Evolutionary conservation across 306 rosid genomes (phyloP).

Genomic region (Prunus mume): DNA sequence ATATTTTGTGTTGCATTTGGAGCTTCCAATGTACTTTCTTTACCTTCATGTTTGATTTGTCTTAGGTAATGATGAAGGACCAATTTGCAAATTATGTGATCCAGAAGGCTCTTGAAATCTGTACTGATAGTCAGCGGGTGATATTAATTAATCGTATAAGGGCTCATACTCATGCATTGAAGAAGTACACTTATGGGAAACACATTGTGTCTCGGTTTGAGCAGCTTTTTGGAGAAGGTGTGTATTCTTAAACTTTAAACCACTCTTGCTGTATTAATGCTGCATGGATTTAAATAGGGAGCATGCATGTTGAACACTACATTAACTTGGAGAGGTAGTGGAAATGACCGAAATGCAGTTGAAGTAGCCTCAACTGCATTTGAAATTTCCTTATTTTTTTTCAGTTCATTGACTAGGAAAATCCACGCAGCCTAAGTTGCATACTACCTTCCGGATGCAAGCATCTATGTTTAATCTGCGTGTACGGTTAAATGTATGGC

Average conservation of each 20-base stretch:
- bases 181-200: constrained; percentile 77
- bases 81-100: constrained; percentile 69
- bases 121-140: constrained; percentile 51
- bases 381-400: background rate
- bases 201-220: constrained; percentile 71
- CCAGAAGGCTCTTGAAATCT: constrained; percentile 64
- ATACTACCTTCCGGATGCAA: background rate
- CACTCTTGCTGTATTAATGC: background rate
- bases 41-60: constrained; percentile 11
- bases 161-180: constrained; percentile 58
- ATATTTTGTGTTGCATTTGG: background rate
- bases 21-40: background rate
- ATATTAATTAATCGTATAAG: constrained; percentile 45
- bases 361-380: background rate
- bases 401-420: background rate
- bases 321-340: background rate
- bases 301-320: background rate
- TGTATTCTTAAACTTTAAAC: background rate
- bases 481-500: too few species aligned
- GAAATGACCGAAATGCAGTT: background rate
- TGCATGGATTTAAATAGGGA: background rate
- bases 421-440: background rate
- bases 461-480: too few species aligned
- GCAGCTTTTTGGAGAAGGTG: constrained; percentile 47
- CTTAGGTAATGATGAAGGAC: constrained; percentile 61